Percentiles rank a stretch among this genome's conserved stretches.
phyloP scores from a whole-genome alignment of 345 rosid species.

The Pelargonium nanum region DNA sequence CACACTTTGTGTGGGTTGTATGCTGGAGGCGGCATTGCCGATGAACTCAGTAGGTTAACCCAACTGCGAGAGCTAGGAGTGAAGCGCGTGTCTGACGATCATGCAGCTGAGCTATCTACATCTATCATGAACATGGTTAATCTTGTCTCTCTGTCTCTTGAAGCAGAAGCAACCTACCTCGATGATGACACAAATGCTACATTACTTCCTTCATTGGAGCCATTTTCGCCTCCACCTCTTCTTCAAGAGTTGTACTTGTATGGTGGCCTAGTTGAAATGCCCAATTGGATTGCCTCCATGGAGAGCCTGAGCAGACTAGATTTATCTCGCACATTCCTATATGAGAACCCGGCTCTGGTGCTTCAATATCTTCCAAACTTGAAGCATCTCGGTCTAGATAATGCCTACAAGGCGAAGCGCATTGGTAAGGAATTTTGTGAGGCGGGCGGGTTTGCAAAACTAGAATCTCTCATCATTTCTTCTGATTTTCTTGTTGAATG shows the following conservation, averaged over 20 bases:
- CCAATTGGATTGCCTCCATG: slow-evolving; percentile 1
- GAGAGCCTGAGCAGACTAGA: not conserved
- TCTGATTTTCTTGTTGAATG: not conserved
- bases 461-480: slow-evolving; percentile 6
- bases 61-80: slow-evolving; percentile 9
- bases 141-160: slow-evolving; percentile 8
- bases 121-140: slow-evolving; percentile 9
- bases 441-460: slow-evolving; percentile 8
- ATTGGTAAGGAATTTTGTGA: slow-evolving; percentile 13
- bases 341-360: not conserved
- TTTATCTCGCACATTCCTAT: not conserved
- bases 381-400: slow-evolving; percentile 4
- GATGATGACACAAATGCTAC: not conserved
- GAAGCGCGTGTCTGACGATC: slow-evolving; percentile 5
- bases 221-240: slow-evolving; percentile 9
- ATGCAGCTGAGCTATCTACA: slow-evolving; percentile 7
- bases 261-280: not conserved
- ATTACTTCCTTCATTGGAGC: not conserved
- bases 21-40: slow-evolving; percentile 13
- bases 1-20: slow-evolving; percentile 11
- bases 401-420: slow-evolving; percentile 7
- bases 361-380: slow-evolving; percentile 7
- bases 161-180: not conserved
- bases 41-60: slow-evolving; percentile 7
- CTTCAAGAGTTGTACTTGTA: not conserved